phyloP scores from a whole-genome alignment of 331 rosid genomes.

The Malus hybrid region DNA sequence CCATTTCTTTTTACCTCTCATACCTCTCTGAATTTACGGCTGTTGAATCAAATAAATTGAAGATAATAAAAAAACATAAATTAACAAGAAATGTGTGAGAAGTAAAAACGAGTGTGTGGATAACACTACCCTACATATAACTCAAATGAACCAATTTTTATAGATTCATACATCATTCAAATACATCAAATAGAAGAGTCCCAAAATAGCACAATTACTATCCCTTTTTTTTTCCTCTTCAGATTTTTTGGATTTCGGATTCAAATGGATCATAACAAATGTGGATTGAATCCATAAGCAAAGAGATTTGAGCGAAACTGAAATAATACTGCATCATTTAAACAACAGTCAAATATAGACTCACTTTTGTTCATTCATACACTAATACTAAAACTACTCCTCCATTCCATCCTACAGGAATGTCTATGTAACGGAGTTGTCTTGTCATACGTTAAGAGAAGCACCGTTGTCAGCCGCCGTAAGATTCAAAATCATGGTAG shows the following conservation, averaged over 20 bases:
- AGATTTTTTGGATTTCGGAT: too few relatives aligned
- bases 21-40: fast-evolving
- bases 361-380: neutral
- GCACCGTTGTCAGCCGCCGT: conserved; percentile 77
- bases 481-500: conserved; percentile 76
- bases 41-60: too few relatives aligned
- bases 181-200: too few relatives aligned
- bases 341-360: neutral
- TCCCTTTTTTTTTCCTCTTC: too few relatives aligned
- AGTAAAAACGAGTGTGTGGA: too few relatives aligned
- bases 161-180: too few relatives aligned
- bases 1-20: fast-evolving
- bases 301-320: neutral
- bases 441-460: conserved; percentile 63
- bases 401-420: neutral
- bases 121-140: too few relatives aligned
- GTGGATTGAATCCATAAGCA: neutral
- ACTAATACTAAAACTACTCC: neutral
- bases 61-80: too few relatives aligned
- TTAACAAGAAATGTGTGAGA: fast-evolving
- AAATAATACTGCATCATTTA: neutral
- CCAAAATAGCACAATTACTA: too few relatives aligned
- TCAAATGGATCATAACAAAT: too few relatives aligned
- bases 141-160: too few relatives aligned
- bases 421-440: neutral